phyloP scores from a whole-genome alignment of 768 basidiomycete genomes.

The Boletus rubroflammeus region DNA sequence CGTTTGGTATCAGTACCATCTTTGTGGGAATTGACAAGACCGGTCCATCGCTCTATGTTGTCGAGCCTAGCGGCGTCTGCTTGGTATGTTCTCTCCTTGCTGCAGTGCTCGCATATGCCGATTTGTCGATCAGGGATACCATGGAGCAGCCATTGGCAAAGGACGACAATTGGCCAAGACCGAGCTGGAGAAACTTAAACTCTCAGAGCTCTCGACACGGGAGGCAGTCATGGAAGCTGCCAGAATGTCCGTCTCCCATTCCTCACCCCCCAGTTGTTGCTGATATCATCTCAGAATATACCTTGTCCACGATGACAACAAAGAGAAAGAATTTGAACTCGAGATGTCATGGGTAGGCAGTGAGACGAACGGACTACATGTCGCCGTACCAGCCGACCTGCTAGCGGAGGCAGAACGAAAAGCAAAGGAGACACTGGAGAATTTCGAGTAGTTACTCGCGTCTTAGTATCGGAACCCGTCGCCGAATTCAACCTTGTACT shows the following conservation, averaged over 20 bases:
- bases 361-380: constrained; percentile 77
- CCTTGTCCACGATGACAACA: constrained; percentile 94
- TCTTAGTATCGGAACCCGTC: constrained; percentile 20
- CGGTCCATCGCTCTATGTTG: constrained; percentile 81
- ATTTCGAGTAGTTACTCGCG: constrained; percentile 42
- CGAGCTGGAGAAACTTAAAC: constrained; percentile 92
- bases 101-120: neutral
- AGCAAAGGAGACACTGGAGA: constrained; percentile 83
- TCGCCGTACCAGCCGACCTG: constrained; percentile 81
- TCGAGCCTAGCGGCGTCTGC: constrained; percentile 94
- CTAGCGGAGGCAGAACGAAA: constrained; percentile 80
- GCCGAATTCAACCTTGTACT: constrained; percentile 8
- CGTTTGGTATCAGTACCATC: constrained; percentile 94
- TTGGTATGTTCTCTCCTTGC: constrained; percentile 50
- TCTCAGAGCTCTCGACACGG: constrained; percentile 71
- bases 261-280: neutral
- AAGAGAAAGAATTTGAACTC: constrained; percentile 97
- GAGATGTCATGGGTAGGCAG: constrained; percentile 96
- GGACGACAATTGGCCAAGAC: constrained; percentile 98
- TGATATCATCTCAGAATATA: constrained; percentile 66
- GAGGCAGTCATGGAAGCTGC: constrained; percentile 93
- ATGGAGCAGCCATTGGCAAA: constrained; percentile 96
- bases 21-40: constrained; percentile 85
- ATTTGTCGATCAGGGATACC: constrained; percentile 66
- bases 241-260: constrained; percentile 68